Evolutionary conservation across 2,329 filamentous ascomycete species (phyloP).

Genomic region (Talaromyces albobiverticillius): DNA sequence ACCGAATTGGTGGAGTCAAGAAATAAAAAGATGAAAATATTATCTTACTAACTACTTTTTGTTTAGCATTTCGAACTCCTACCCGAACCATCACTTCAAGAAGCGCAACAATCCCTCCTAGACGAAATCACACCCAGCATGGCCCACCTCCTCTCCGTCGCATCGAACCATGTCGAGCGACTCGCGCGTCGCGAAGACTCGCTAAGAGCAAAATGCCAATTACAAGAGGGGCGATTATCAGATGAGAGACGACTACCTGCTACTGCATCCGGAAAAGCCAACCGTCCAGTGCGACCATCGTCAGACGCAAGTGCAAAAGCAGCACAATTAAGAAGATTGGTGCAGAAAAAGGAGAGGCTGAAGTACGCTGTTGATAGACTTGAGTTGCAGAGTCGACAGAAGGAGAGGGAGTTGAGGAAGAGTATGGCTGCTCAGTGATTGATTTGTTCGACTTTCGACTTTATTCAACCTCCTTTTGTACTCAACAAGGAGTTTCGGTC

Average conservation of each 20-base stretch:
- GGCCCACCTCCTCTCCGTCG: conserved; percentile 71
- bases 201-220: conserved; percentile 75
- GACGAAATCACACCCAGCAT: conserved; percentile 90
- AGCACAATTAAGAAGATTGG: conserved; percentile 63
- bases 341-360: conserved; percentile 79
- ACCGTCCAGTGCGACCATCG: background rate
- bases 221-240: conserved; percentile 71
- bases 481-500: background rate
- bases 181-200: conserved; percentile 79
- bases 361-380: conserved; percentile 83
- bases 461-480: background rate
- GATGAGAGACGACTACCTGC: conserved; percentile 32
- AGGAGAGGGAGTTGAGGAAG: conserved; percentile 68
- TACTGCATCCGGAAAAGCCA: conserved; percentile 18
- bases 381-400: conserved; percentile 79
- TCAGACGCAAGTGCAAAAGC: conserved; percentile 41
- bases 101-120: conserved; percentile 78
- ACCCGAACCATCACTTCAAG: conserved; percentile 75
- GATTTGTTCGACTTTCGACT: background rate
- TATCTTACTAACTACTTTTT: conserved; percentile 5
- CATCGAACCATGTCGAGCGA: conserved; percentile 79
- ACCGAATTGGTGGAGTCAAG: background rate
- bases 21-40: background rate
- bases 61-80: conserved; percentile 86
- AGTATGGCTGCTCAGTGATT: conserved; percentile 60